phyloP scores from a whole-genome alignment of 257 asterid genomes.

The Nicotiana undulata region DNA sequence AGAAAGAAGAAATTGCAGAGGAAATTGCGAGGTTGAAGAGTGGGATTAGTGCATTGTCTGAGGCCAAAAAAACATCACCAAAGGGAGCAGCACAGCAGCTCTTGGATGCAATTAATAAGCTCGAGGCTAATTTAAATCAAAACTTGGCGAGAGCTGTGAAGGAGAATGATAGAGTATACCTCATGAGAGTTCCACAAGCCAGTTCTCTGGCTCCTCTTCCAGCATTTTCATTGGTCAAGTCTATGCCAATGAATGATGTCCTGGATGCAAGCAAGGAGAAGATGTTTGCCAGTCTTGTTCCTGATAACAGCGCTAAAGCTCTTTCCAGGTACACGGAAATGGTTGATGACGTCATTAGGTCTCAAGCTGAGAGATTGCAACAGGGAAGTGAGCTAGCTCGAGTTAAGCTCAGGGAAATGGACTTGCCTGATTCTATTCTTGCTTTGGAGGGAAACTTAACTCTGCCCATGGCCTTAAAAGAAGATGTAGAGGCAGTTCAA shows the following conservation, averaged over 20 bases:
- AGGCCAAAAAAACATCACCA: constrained; percentile 71
- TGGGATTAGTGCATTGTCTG: constrained; percentile 63
- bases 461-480: constrained; percentile 62
- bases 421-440: constrained; percentile 86
- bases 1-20: constrained; percentile 94
- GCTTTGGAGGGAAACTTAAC: constrained; percentile 75
- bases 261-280: constrained; percentile 85
- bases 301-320: constrained; percentile 90
- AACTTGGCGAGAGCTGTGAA: constrained; percentile 87
- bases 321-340: constrained; percentile 94
- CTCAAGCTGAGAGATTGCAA: constrained; percentile 95
- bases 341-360: constrained; percentile 87
- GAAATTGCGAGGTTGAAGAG: constrained; percentile 94
- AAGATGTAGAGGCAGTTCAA: constrained; percentile 90
- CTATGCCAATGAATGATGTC: constrained; percentile 82
- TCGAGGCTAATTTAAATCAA: constrained; percentile 55
- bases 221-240: constrained; percentile 84
- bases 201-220: constrained; percentile 81
- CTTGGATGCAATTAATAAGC: constrained; percentile 62
- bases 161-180: constrained; percentile 96
- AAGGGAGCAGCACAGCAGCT: constrained; percentile 89
- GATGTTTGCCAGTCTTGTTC: constrained; percentile 93
- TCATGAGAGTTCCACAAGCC: constrained; percentile 88
- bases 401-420: constrained; percentile 94
- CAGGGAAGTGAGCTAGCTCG: constrained; percentile 98